These are phyloP conservation scores for Trichoderma sp. DNA, from an alignment of 2,329 filamentous ascomycete genomes.

Conservation along the genomic window DNA sequence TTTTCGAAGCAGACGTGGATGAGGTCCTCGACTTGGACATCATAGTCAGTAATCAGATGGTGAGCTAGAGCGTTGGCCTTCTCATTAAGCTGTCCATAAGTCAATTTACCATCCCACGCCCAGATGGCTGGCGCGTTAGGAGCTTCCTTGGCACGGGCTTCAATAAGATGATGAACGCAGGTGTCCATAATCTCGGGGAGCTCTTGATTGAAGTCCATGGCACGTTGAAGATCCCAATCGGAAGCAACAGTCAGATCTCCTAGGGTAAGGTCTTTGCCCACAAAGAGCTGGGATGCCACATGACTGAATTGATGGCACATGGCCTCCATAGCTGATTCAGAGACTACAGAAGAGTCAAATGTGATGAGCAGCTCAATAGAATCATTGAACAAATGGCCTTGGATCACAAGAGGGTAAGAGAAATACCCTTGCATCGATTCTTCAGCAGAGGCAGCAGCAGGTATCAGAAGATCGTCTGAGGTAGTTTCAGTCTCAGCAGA, in stretches of 20 bases:
- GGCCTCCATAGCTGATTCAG: slow-evolving; percentile 11
- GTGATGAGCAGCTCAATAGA: not conserved
- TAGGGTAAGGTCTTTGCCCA: not conserved
- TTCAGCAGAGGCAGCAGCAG: not conserved
- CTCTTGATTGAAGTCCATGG: slow-evolving; percentile 3
- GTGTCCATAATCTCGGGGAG: not conserved
- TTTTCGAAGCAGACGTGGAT: slow-evolving; percentile 29
- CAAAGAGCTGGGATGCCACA: slow-evolving; percentile 10
- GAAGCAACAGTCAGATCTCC: not conserved
- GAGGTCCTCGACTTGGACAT: slow-evolving; percentile 32
- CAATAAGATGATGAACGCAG: slow-evolving; percentile 16
- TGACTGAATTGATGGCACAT: slow-evolving; percentile 15
- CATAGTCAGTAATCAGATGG: not conserved
- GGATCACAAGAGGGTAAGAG: slow-evolving; percentile 20
- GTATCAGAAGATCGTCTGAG: not conserved
- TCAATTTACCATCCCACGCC: slow-evolving; percentile 31
- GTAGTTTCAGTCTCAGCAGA: not conserved
- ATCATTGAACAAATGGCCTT: slow-evolving; percentile 7
- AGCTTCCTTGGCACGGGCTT: not conserved
- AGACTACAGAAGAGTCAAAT: slow-evolving; percentile 1
- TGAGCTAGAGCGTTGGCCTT: not conserved
- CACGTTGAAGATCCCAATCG: slow-evolving; percentile 15
- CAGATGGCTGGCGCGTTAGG: slow-evolving; percentile 20
- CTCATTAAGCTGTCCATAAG: slow-evolving; percentile 27
- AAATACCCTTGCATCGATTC: slow-evolving; percentile 21